Evolutionary conservation across 208 protist genomes (phyloP).

Genomic region (Leishmania martiniquensis): DNA sequence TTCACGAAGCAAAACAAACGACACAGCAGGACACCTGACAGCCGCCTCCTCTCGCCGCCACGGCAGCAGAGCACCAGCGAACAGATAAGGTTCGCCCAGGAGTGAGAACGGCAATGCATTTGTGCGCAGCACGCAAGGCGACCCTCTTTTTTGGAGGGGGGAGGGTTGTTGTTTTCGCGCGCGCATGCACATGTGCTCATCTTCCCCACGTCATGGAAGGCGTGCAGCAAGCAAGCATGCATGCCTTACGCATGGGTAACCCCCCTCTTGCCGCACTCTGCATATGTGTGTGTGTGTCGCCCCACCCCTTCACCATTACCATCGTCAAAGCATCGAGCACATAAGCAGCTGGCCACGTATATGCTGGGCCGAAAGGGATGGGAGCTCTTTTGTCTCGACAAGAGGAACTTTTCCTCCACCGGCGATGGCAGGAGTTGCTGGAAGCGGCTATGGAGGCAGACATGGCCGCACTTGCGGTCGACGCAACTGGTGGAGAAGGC

Average conservation of each 20-base stretch:
- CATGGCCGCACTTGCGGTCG: neutral
- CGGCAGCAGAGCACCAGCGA: neutral
- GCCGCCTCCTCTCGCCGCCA: neutral
- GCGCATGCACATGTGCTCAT: no score
- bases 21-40: neutral
- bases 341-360: neutral
- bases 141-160: neutral
- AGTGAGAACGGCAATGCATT: neutral
- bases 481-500: neutral
- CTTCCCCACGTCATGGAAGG: neutral
- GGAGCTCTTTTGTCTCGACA: constrained; percentile 63
- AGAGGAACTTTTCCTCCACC: constrained; percentile 70
- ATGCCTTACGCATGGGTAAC: neutral
- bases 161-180: neutral
- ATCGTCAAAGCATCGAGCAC: neutral
- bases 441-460: constrained; percentile 54
- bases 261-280: neutral
- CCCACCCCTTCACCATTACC: neutral
- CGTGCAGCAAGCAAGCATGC: neutral
- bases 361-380: constrained; percentile 33
- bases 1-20: neutral
- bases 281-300: neutral
- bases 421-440: constrained; percentile 60
- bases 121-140: neutral
- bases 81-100: neutral